These are phyloP conservation scores for Trichoderma asperelloides DNA, from an alignment of 495 filamentous ascomycete species.

Conservation along the genomic window DNA sequence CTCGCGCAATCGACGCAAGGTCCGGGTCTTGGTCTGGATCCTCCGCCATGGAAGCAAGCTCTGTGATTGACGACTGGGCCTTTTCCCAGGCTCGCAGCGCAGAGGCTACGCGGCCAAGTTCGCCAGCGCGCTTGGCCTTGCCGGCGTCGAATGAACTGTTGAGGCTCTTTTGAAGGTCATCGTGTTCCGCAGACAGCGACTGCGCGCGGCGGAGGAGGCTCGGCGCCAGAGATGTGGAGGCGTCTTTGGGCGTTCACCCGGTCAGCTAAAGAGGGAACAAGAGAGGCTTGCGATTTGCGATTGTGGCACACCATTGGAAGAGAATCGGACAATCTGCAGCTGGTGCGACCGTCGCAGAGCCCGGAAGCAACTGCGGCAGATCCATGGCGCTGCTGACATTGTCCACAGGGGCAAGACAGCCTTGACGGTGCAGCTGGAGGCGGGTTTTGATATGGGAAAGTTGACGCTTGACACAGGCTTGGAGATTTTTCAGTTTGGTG, in stretches of 20 bases:
- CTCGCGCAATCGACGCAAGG: slow-evolving; percentile 56
- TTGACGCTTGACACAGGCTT: not conserved
- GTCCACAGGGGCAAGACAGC: not conserved
- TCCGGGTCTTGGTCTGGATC: slow-evolving; percentile 21
- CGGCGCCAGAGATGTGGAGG: slow-evolving; percentile 19
- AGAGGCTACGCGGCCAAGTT: slow-evolving; percentile 56
- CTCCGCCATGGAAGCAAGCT: slow-evolving; percentile 42
- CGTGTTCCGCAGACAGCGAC: slow-evolving; percentile 29
- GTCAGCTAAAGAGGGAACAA: not conserved
- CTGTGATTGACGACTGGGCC: slow-evolving; percentile 43
- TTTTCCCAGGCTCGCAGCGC: slow-evolving; percentile 64
- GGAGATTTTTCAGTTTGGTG: not conserved
- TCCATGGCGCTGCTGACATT: slow-evolving; percentile 8
- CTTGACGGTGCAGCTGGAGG: not conserved
- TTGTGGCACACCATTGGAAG: slow-evolving; percentile 1
- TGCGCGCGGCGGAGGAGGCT: slow-evolving; percentile 35
- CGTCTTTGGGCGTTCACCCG: not conserved
- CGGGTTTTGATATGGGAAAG: too few relatives aligned
- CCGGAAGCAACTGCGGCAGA: slow-evolving; percentile 6
- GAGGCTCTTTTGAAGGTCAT: slow-evolving; percentile 56
- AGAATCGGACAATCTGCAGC: slow-evolving; percentile 5
- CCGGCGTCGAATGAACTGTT: slow-evolving; percentile 59
- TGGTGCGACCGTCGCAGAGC: not conserved
- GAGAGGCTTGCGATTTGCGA: not conserved
- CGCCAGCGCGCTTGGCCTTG: slow-evolving; percentile 67